Evolutionary conservation across 176 grass and related monocot genomes (phyloP).

Genomic region (Ensete glaucum): DNA sequence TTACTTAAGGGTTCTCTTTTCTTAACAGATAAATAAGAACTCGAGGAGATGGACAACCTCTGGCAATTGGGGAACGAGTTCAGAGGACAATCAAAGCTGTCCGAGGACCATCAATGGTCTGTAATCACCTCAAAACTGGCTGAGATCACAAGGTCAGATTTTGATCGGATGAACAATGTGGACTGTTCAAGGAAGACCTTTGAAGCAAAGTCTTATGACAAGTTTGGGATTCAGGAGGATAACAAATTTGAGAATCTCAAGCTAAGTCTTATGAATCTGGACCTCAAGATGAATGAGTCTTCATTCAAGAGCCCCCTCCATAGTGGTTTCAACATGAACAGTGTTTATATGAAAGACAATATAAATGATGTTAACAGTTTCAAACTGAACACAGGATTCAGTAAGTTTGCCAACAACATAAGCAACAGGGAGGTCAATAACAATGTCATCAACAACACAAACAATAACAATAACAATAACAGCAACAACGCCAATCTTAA

Average conservation of each 20-base stretch:
- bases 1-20: conserved; percentile 8
- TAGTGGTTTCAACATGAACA: conserved; percentile 19
- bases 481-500: conserved; percentile 37
- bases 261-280: conserved; percentile 66
- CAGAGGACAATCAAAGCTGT: conserved; percentile 69
- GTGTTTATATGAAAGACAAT: conserved; percentile 49
- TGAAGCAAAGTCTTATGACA: conserved; percentile 62
- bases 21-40: conserved; percentile 1
- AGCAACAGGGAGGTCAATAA: conserved; percentile 54
- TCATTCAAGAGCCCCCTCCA: conserved; percentile 44
- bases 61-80: conserved; percentile 93
- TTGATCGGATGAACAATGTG: conserved; percentile 64
- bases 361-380: conserved; percentile 57
- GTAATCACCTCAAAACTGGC: conserved; percentile 93
- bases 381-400: conserved; percentile 60
- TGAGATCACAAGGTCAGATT: conserved; percentile 67
- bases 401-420: conserved; percentile 39
- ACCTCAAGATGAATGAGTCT: conserved; percentile 76
- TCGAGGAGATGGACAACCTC: conserved; percentile 62
- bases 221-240: conserved; percentile 53
- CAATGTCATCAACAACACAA: conserved; percentile 21
- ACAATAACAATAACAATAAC: conserved; percentile 30
- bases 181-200: conserved; percentile 49
- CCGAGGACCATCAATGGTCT: conserved; percentile 92
- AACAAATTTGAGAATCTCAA: conserved; percentile 70